Conservation (phyloP, 2,329 filamentous ascomycete species). For the Clonostachys sp. region DNA sequence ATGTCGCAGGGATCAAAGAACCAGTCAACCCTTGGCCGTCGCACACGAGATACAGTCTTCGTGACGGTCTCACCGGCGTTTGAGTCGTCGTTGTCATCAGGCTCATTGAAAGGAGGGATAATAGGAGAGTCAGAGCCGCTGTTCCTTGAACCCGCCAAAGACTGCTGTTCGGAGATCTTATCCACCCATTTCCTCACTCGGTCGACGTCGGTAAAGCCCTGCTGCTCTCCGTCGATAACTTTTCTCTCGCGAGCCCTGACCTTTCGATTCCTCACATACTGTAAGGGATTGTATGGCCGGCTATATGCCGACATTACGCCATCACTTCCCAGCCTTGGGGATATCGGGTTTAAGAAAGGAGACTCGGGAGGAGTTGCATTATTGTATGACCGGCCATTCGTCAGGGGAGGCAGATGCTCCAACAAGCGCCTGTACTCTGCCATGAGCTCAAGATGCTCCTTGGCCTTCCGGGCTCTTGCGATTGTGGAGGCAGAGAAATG, state of each 20-base stretch:
- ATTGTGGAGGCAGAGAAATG: constrained; percentile 77
- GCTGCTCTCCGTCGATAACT: constrained; percentile 66
- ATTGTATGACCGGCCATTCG: constrained; percentile 14
- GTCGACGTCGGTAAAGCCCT: constrained; percentile 72
- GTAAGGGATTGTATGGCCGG: constrained; percentile 83
- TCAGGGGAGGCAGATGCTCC: constrained; percentile 71
- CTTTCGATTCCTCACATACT: constrained; percentile 88
- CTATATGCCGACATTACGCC: constrained; percentile 24
- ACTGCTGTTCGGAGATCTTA: constrained; percentile 40
- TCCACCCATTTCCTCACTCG: constrained; percentile 76
- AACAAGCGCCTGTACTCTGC: constrained; percentile 78
- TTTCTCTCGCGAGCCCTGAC: constrained; percentile 74
- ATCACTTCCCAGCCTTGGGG: constrained; percentile 16
- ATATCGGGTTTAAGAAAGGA: not conserved
- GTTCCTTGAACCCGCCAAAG: constrained; percentile 11
- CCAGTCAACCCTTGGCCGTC: constrained; percentile 81
- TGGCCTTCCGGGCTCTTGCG: constrained; percentile 78
- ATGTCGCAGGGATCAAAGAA: constrained; percentile 77
- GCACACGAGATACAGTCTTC: constrained; percentile 51
- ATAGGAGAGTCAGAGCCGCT: constrained; percentile 1
- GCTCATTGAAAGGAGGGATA: constrained; percentile 43
- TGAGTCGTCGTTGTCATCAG: constrained; percentile 30
- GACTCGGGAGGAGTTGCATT: constrained; percentile 6
- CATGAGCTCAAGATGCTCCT: constrained; percentile 79
- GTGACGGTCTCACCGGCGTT: constrained; percentile 29